Evolutionary conservation across 768 basidiomycete genomes (phyloP).

Genomic region (Mycena kentingensis): DNA sequence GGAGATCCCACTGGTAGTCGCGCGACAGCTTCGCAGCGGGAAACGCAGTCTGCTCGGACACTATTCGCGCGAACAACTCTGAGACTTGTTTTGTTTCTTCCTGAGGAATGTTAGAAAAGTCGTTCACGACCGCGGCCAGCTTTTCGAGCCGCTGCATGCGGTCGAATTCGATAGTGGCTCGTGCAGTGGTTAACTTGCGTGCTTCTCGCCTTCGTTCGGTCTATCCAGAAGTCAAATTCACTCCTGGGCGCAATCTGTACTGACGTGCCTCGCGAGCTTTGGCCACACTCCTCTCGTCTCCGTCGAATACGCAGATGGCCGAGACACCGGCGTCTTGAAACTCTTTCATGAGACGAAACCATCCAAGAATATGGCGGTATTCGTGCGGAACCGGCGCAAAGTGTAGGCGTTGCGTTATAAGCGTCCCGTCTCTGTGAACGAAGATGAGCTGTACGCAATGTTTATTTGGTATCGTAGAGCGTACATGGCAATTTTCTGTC

Average conservation of each 20-base stretch:
- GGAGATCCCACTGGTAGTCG: background rate
- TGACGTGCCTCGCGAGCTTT: constrained; percentile 69
- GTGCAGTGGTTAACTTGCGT: constrained; percentile 48
- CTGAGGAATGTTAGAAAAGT: constrained; percentile 37
- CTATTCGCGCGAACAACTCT: constrained; percentile 28
- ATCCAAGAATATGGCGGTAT: constrained; percentile 73
- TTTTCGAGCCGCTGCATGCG: constrained; percentile 57
- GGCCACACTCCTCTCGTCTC: constrained; percentile 62
- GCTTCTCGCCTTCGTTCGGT: constrained; percentile 54
- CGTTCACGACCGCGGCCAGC: constrained; percentile 41
- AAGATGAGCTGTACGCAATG: constrained; percentile 10
- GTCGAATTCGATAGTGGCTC: constrained; percentile 59
- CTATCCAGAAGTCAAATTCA: constrained; percentile 34
- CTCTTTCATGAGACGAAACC: constrained; percentile 72
- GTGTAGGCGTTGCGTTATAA: constrained; percentile 81
- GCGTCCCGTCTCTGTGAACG: constrained; percentile 71
- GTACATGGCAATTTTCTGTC: constrained; percentile 79
- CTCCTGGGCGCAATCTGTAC: background rate
- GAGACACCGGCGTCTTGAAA: constrained; percentile 56
- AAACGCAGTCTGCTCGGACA: background rate
- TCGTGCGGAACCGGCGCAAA: constrained; percentile 66
- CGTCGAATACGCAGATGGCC: constrained; percentile 82
- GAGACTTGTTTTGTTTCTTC: constrained; percentile 32
- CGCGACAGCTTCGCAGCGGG: background rate
- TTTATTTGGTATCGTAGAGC: constrained; percentile 29